Evolutionary conservation across 345 rosid genomes (phyloP), one percentile per base, ranked within the genome.

Genomic region (Combretum micranthum): DNA sequence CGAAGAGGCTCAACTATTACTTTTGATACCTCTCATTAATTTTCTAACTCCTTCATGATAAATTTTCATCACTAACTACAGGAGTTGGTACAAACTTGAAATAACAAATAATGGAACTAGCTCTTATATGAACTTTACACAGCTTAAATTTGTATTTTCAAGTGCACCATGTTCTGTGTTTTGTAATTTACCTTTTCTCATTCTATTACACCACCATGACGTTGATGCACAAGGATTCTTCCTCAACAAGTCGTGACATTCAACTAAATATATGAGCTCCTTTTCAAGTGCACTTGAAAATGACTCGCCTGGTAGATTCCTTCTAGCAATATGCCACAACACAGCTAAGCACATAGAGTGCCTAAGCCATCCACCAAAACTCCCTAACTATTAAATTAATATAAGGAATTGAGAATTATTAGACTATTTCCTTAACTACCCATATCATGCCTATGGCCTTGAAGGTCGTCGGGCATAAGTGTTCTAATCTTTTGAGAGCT

Each of bases 41-140:
- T n/a, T n/a, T n/a, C n/a, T n/a, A n/a, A n/a, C n/a, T 61, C 69
- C 83, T 57, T 46, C 46, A 60, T 45, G 62, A 62, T 52, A 59
- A 16, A 65, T 72, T 54, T 74, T 66, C 59, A 82, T 59, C 0
- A 59, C 62, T 57, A 60, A 61, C 59, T 71, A 73, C 71, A 84
- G 64, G 39, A 86, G 58, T 75, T 82, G 86, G 67, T 66, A 70
- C 59, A 89, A 74, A 65, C 82, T 86, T 70, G 95, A 82, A 68
- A 89, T 82, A 62, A 87, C 59, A 77, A 88, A 71, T 69, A 80
- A 84, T 43, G 81, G 69, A 51, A 69, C 65, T 56, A 25, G 71
- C 54, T 80, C 83, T 55, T 70, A 82, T 53, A 54, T 53, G 50
- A 67, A 59, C 52, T 56, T 66, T 55, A 42, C 43, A 66, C 63